Base-by-base conservation (phyloP, 179 eudicot species). In the Carnegiea gigantea region DNA sequence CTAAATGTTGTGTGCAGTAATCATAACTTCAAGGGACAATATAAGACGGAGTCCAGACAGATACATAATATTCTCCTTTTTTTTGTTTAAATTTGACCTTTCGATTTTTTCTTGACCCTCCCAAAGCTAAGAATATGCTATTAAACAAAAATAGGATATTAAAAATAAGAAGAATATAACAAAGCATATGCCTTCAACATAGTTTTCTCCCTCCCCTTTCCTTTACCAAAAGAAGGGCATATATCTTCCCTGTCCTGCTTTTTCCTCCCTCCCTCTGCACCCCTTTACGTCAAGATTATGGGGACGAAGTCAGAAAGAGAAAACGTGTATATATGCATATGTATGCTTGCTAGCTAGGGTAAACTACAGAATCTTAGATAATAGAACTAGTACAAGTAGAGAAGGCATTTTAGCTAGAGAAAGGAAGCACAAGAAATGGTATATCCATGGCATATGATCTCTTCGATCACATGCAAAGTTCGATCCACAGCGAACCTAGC, bases 391-490 rank as follows among this genome's bases (percentile, higher is more conserved):
- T 67, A 67, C 38, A 24, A 24, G 3, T 24, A 67, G 64, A 26
- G 13, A 81, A 75, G 57, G 65, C 76, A 77, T 76, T 44, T 77
- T 82, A 33, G 68, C 43, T 64, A 67, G 36, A 77, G 0, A 64
- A 10, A 38, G 40, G 23, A 44, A n/a, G 54, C 23, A 48, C 36
- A 44, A 17, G 15, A 30, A 44, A 36, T 46, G 71, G 84, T 68
- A 82, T 82, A 82, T 82, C 84, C 84, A 77, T 76, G 84, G 84
- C 84, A 82, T 82, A 82, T 82, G 43, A 38, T 38, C 28, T 82
- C 76, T 17, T 24, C n/a, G n/a, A n/a, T n/a, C 54, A 9, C 59
- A 38, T n/a, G 23, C 65, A 21, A 64, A 64, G 18, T 24, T 51
- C 14, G n/a, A 2, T 21, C 70, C 2, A 23, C n/a, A n/a, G 7